phyloP scores from a whole-genome alignment of 2,329 filamentous ascomycete species.

The Colletotrichum sp. region DNA sequence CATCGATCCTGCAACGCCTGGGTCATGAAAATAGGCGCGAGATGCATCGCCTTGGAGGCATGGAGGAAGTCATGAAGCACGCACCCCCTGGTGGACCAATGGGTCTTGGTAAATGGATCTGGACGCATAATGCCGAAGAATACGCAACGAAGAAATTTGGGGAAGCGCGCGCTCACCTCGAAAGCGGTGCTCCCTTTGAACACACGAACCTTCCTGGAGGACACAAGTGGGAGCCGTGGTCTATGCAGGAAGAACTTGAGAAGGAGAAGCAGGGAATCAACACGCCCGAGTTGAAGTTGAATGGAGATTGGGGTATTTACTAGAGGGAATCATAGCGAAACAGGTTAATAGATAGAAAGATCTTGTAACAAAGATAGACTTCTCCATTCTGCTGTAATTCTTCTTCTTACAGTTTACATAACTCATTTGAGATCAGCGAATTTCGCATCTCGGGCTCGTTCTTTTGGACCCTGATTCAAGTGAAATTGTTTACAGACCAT shows the following conservation, averaged over 20 bases:
- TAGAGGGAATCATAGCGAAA: not conserved
- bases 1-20: not conserved
- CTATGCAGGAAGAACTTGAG: not conserved
- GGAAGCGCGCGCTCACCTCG: not conserved
- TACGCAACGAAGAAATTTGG: not conserved
- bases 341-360: not conserved
- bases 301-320: not conserved
- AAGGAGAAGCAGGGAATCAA: not conserved
- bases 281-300: slow-evolving; percentile 1
- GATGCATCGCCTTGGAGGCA: not conserved
- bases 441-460: not conserved
- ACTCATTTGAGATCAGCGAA: not conserved
- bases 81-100: not conserved
- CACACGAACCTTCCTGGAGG: not conserved
- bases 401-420: not conserved
- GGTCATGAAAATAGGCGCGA: not conserved
- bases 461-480: not conserved
- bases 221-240: not conserved
- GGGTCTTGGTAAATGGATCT: not conserved
- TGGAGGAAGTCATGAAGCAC: not conserved
- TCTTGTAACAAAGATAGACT: not conserved
- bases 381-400: not conserved
- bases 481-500: not conserved
- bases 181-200: not conserved
- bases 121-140: not conserved